Evolutionary conservation across 2,329 filamentous ascomycete species (phyloP), one percentile per base, ranked within the genome.

Genomic region (Myriangium duriaei): DNA sequence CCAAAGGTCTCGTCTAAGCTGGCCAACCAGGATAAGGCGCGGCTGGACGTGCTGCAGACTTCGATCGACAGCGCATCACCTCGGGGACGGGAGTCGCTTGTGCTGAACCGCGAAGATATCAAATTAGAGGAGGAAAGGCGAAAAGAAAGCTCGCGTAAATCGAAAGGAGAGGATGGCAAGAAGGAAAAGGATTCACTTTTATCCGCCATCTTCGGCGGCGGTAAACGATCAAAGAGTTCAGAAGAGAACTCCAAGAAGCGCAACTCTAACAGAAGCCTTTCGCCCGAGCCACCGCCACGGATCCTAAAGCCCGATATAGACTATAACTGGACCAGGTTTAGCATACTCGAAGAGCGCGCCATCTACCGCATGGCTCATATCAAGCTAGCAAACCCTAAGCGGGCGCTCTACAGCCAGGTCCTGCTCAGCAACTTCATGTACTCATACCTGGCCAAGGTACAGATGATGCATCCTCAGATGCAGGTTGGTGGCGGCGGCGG

Each of bases 371-470:
- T 98, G 84, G 91, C 91, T 12, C 91, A 98, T 57, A 92, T 96
- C 63, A 98, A 98, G 61, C 74, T 98, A 44, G 91, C 91, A n/a
- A 96, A 98, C 55, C 91, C 91, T 26, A 79, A 88, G 31, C 79
- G 91, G 40, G 82, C 88, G 29, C 64, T 98, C 36, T 81, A 93
- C 54, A 95, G 88, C 43, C 91, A 98, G 59, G 91, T 98, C 14
- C 68, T 98, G 42, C 72, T 98, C 48, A 95, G 87, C 62, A 98
- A 98, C 59, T 98, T 98, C 61, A 98, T 98, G 91, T 98, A 98
- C 64, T 91, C 86, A 41, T 98, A 98, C 58, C 72, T 98, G 47
- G 91, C 91, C 45, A 98, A 96, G 59, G 91, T 98, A 32, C 91
- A 98, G 62, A 86, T 92, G 52, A 95, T 95, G 84, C 91, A 98